Conservation (phyloP, 176 grass and related monocot species). For the Triticum timopheevii region DNA sequence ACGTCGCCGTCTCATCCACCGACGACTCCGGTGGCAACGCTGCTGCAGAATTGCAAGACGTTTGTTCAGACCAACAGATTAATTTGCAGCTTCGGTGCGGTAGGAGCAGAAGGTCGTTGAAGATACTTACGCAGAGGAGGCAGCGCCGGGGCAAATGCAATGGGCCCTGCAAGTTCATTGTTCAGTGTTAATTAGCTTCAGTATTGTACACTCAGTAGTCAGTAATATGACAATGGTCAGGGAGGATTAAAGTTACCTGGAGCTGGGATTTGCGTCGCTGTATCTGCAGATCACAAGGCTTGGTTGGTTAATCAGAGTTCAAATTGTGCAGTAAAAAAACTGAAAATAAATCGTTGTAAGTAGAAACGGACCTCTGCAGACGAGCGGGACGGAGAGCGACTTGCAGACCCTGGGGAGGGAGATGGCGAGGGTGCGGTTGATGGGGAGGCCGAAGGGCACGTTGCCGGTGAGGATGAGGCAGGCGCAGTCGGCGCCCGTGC, state of each 20-base stretch:
- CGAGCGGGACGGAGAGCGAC: constrained; percentile 63
- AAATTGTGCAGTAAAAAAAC: not conserved
- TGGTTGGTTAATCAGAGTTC: not conserved
- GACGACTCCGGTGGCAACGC: constrained; percentile 45
- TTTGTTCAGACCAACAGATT: not conserved
- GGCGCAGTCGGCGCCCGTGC: constrained; percentile 48
- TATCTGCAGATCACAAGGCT: constrained; percentile 21
- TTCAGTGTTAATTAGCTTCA: not conserved
- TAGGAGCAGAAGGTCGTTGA: not conserved
- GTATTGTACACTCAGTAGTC: not conserved
- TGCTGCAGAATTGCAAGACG: constrained; percentile 21
- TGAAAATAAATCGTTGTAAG: not conserved
- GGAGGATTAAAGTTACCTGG: constrained; percentile 25
- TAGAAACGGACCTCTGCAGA: constrained; percentile 58
- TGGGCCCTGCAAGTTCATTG: constrained; percentile 39
- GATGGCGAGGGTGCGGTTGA: constrained; percentile 80
- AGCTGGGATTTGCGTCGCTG: constrained; percentile 38
- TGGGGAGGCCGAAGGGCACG: constrained; percentile 84
- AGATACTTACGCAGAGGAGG: constrained; percentile 70
- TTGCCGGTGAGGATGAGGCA: constrained; percentile 86
- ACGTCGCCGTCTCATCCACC: constrained; percentile 21
- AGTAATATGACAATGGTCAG: not conserved
- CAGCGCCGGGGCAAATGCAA: constrained; percentile 58
- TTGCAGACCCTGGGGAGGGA: constrained; percentile 64
- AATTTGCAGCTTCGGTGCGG: not conserved